A percentile compares a stretch with the other conserved stretches of the same genome.
phyloP scores from a whole-genome alignment of 805 yeast genomes.

The Suhomyces pyralidae region DNA sequence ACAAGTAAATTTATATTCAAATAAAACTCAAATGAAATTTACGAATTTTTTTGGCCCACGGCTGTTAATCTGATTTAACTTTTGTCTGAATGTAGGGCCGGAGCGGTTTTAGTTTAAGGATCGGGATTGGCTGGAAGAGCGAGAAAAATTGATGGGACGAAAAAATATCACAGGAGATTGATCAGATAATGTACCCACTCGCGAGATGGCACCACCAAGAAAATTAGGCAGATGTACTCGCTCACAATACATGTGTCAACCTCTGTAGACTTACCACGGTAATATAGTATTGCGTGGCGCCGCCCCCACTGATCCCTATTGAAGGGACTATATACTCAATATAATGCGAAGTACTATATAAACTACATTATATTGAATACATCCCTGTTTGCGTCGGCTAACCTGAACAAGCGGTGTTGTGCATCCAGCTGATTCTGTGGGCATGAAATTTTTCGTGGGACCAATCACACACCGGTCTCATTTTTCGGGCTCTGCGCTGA shows the following conservation, averaged over 20 bases:
- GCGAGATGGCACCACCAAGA: neutral
- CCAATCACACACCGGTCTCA: neutral
- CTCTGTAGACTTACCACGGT: no score
- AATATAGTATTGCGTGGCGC: neutral
- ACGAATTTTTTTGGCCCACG: neutral
- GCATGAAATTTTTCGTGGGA: neutral
- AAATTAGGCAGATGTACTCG: neutral
- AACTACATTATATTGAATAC: no score
- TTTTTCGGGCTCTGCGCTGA: neutral
- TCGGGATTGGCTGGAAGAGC: neutral
- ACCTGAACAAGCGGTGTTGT: no score
- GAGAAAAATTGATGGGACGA: neutral
- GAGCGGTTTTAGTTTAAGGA: neutral
- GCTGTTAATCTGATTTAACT: neutral
- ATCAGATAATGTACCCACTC: neutral
- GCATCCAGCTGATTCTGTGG: neutral
- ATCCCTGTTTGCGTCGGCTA: neutral
- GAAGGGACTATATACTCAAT: neutral
- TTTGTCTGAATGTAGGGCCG: neutral
- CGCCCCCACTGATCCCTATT: neutral
- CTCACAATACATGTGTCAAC: no score
- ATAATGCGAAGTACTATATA: no score
- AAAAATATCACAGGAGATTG: neutral
- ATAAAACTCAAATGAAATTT: neutral
- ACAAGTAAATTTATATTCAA: constrained; percentile 4